Evolutionary conservation across 1,284 basidiomycete species (phyloP).

Genomic region (Coriolopsis trogii): DNA sequence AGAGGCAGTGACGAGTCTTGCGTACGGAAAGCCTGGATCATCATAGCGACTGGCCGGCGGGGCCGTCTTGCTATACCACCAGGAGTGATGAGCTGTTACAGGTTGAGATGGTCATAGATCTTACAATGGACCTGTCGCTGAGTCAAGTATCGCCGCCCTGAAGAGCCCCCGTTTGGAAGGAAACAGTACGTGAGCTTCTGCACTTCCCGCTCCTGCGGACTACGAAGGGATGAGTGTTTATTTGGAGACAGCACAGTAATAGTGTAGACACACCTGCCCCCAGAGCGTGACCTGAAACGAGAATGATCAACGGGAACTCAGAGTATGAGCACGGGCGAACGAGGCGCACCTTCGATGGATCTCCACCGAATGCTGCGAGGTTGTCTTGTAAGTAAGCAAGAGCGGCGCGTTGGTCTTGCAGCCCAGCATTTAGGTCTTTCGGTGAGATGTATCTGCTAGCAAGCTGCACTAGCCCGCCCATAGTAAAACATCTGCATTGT

Average conservation of each 20-base stretch:
- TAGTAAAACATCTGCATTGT: no score
- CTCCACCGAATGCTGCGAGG: conserved; percentile 65
- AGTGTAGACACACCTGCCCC: conserved; percentile 47
- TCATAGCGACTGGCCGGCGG: conserved; percentile 57
- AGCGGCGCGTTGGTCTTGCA: conserved; percentile 59
- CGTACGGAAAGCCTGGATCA: conserved; percentile 55
- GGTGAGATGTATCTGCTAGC: conserved; percentile 50
- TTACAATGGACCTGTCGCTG: conserved; percentile 58
- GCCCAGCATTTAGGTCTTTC: conserved; percentile 56
- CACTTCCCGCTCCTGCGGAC: conserved; percentile 62
- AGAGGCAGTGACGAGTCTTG: conserved; percentile 46
- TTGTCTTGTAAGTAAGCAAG: conserved; percentile 64
- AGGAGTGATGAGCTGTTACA: not conserved
- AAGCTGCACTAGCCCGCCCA: no score
- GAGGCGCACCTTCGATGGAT: conserved; percentile 56
- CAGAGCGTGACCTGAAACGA: conserved; percentile 55
- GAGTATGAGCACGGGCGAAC: not conserved
- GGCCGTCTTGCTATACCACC: conserved; percentile 49
- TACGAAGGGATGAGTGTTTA: conserved; percentile 30
- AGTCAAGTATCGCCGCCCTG: conserved; percentile 57
- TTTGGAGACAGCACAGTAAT: not conserved
- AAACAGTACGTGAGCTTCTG: conserved; percentile 52
- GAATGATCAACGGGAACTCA: no score
- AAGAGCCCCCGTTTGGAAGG: conserved; percentile 45
- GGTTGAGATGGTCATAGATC: conserved; percentile 14